Evolutionary conservation across 2,329 filamentous ascomycete genomes (phyloP).

Genomic region (Penicillium hesseltinei): DNA sequence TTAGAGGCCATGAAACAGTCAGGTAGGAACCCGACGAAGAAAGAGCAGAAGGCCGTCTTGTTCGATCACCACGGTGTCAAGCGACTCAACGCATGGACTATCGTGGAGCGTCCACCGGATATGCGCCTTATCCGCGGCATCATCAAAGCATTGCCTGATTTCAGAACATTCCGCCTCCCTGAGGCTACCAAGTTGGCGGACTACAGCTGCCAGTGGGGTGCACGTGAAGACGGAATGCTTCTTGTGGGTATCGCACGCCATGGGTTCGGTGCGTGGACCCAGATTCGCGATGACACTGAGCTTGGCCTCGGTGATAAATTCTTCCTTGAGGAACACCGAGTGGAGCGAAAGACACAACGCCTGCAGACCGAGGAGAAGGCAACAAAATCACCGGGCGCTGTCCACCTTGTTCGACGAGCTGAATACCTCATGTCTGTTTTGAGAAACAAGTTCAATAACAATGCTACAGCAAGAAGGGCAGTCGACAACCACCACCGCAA

Average conservation of each 20-base stretch:
- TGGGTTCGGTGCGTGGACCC: conserved; percentile 92
- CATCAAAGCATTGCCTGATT: conserved; percentile 64
- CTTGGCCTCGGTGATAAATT: conserved; percentile 86
- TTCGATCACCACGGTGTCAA: conserved; percentile 94
- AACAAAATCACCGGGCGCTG: conserved; percentile 86
- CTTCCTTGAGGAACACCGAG: conserved; percentile 95
- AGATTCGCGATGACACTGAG: conserved; percentile 88
- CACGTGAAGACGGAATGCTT: conserved; percentile 94
- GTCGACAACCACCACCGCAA: conserved; percentile 94
- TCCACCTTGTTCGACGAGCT: conserved; percentile 89
- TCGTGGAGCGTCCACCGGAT: conserved; percentile 85
- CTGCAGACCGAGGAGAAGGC: conserved; percentile 57
- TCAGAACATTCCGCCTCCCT: conserved; percentile 76
- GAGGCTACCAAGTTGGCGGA: conserved; percentile 90
- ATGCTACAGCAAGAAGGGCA: conserved; percentile 67
- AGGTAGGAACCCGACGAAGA: conserved; percentile 85
- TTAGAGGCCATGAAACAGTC: conserved; percentile 65
- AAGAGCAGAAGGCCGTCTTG: conserved; percentile 93
- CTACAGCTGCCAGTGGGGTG: conserved; percentile 89
- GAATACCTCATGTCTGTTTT: conserved; percentile 96
- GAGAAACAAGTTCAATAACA: conserved; percentile 77
- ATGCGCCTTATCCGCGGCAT: conserved; percentile 79
- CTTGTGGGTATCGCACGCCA: conserved; percentile 89
- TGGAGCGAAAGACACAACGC: conserved; percentile 94
- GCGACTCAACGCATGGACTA: conserved; percentile 92